Conservation (phyloP, 2,329 filamentous ascomycete species). For the Colletotrichum acutatum region DNA sequence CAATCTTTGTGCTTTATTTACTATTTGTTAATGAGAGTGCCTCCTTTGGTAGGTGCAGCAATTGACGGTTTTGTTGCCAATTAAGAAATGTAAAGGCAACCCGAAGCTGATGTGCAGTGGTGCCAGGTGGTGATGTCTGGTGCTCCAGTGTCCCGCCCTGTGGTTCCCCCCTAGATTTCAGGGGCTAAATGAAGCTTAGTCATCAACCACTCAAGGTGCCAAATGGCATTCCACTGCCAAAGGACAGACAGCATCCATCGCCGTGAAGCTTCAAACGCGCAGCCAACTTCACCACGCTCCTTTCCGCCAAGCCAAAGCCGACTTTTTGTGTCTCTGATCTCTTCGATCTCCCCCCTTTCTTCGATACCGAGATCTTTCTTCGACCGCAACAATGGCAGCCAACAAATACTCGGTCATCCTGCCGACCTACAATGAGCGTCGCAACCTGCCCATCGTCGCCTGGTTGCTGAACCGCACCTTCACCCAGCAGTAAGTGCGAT, state of each 20-base stretch:
- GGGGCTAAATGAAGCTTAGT: conserved; percentile 29
- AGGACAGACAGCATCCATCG: conserved; percentile 36
- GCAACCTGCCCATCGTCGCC: conserved; percentile 94
- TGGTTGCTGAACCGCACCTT: conserved; percentile 96
- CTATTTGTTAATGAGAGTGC: too few species aligned
- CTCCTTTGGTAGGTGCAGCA: too few species aligned
- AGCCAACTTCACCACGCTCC: conserved; percentile 42
- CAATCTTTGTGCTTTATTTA: neutral
- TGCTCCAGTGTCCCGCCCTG: neutral
- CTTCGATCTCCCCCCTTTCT: neutral
- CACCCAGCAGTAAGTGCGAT: conserved; percentile 77
- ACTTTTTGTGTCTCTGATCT: neutral
- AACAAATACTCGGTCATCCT: conserved; percentile 97
- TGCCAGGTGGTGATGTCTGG: neutral
- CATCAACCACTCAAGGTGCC: conserved; percentile 20
- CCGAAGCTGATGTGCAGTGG: too few species aligned
- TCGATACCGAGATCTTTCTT: conserved; percentile 46
- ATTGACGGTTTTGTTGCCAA: too few species aligned
- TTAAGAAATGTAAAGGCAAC: too few species aligned
- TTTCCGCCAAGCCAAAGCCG: conserved; percentile 32
- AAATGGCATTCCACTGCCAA: conserved; percentile 27
- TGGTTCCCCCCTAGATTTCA: conserved; percentile 26
- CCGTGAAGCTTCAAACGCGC: conserved; percentile 15
- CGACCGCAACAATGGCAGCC: conserved; percentile 40
- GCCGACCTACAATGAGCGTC: conserved; percentile 98